Conservation (phyloP, 169 alveolate species). For the Fabrea salina region DNA sequence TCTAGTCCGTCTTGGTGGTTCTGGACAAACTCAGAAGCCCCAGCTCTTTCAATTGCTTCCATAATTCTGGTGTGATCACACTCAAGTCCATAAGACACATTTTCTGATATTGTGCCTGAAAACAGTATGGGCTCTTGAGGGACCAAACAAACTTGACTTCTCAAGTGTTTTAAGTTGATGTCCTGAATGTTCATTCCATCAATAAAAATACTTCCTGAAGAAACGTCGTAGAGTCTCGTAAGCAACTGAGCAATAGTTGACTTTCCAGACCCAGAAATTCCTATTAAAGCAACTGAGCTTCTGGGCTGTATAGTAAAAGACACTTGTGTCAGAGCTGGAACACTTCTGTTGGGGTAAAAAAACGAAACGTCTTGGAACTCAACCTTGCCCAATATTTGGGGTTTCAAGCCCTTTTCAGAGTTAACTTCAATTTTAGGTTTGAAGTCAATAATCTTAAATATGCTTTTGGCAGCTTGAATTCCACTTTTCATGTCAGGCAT, state of each 20-base stretch:
- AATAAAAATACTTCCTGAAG: constrained; percentile 55
- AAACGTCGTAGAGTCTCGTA: constrained; percentile 87
- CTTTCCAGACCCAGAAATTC: constrained; percentile 96
- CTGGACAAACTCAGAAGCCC: constrained; percentile 87
- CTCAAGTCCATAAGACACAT: constrained; percentile 35
- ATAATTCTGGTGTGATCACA: not conserved
- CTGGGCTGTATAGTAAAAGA: constrained; percentile 78
- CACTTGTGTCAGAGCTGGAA: constrained; percentile 43
- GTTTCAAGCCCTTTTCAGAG: not conserved
- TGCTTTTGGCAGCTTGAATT: not conserved
- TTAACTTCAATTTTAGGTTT: not conserved
- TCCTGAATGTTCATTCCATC: constrained; percentile 44
- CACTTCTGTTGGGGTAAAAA: constrained; percentile 49
- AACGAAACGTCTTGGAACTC: constrained; percentile 57
- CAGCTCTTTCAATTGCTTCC: constrained; percentile 80
- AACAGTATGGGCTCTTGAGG: constrained; percentile 56
- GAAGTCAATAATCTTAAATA: constrained; percentile 6
- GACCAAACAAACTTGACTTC: constrained; percentile 59
- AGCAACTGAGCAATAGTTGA: constrained; percentile 92
- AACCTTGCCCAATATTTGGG: constrained; percentile 37
- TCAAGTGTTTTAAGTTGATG: constrained; percentile 45
- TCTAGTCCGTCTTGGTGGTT: constrained; percentile 46
- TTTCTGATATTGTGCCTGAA: constrained; percentile 52
- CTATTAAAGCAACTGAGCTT: constrained; percentile 88
- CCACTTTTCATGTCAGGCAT: constrained; percentile 5